Conservation (phyloP, 805 yeast genomes). For the Myxozyma neglecta region DNA sequence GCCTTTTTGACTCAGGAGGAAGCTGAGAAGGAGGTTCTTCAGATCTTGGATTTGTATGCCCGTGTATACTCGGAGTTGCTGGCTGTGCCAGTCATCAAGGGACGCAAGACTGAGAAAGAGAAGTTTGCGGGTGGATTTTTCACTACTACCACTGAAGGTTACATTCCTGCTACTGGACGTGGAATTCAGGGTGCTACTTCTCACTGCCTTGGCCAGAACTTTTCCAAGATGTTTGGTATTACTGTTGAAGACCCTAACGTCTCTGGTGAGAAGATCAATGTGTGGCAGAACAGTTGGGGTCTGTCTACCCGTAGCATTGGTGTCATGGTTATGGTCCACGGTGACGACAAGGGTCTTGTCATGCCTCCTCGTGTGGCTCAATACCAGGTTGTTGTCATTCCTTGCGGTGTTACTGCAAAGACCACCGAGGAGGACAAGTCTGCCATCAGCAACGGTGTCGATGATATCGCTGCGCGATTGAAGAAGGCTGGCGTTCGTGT, state of each 20-base stretch:
- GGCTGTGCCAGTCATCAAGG: conserved; percentile 96
- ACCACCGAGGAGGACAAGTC: conserved; percentile 73
- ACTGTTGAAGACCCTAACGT: conserved; percentile 82
- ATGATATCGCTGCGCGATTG: conserved; percentile 64
- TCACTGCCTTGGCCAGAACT: conserved; percentile 96
- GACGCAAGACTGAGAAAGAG: conserved; percentile 94
- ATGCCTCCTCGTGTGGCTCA: conserved; percentile 97
- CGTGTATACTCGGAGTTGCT: conserved; percentile 84
- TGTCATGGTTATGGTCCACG: conserved; percentile 98
- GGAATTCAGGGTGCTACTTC: conserved; percentile 99
- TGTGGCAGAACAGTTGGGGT: conserved; percentile 99
- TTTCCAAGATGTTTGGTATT: conserved; percentile 97
- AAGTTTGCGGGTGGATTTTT: conserved; percentile 97
- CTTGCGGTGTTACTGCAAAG: conserved; percentile 91
- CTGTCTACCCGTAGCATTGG: conserved; percentile 97
- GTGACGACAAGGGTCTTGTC: conserved; percentile 97
- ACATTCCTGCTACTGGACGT: conserved; percentile 97
- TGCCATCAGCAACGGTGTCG: conserved; percentile 68
- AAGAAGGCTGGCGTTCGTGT: conserved; percentile 66
- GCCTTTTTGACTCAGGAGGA: conserved; percentile 84
- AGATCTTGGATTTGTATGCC: conserved; percentile 83
- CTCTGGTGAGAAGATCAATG: conserved; percentile 83
- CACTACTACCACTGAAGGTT: conserved; percentile 96
- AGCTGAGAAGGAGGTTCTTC: conserved; percentile 79
- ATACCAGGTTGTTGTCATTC: conserved; percentile 86